Conservation (phyloP, 192 early-diverging fungal species). For the Linnemannia zychae region DNA sequence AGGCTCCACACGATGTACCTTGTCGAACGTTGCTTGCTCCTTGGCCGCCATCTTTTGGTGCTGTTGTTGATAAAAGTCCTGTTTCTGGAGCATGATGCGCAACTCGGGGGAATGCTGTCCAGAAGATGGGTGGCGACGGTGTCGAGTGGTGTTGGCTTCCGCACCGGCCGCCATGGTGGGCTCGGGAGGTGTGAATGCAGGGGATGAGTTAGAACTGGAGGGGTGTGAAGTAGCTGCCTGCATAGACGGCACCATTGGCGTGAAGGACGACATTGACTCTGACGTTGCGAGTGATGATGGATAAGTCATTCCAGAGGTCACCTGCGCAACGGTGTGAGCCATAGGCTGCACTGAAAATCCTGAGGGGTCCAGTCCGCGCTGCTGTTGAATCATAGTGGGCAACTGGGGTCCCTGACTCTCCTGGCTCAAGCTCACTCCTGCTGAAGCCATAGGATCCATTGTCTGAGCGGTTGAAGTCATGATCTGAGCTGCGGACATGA, state of each 20-base stretch:
- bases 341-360: constrained; percentile 4
- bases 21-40: constrained; percentile 22
- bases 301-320: constrained; percentile 16
- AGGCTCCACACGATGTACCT: constrained; percentile 28
- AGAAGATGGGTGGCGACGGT: constrained; percentile 53
- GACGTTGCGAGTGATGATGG: constrained; percentile 31
- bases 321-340: constrained; percentile 7
- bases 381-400: constrained; percentile 7
- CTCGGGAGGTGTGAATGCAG: constrained; percentile 33
- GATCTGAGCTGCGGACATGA: constrained; percentile 18
- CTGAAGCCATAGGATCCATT: constrained; percentile 20
- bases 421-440: constrained; percentile 19
- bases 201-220: constrained; percentile 23
- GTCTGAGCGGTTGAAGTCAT: constrained; percentile 19
- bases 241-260: constrained; percentile 49
- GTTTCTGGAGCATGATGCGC: constrained; percentile 42
- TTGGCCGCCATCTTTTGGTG: constrained; percentile 45
- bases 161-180: not conserved
- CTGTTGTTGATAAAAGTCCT: constrained; percentile 46
- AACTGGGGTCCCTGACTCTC: constrained; percentile 23
- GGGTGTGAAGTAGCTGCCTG: constrained; percentile 35
- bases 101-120: constrained; percentile 51
- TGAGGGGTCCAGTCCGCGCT: constrained; percentile 16
- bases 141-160: constrained; percentile 23
- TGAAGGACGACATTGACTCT: constrained; percentile 41